Base-by-base conservation (phyloP, 2,329 filamentous ascomycete species). In the Drechslera avenae region DNA sequence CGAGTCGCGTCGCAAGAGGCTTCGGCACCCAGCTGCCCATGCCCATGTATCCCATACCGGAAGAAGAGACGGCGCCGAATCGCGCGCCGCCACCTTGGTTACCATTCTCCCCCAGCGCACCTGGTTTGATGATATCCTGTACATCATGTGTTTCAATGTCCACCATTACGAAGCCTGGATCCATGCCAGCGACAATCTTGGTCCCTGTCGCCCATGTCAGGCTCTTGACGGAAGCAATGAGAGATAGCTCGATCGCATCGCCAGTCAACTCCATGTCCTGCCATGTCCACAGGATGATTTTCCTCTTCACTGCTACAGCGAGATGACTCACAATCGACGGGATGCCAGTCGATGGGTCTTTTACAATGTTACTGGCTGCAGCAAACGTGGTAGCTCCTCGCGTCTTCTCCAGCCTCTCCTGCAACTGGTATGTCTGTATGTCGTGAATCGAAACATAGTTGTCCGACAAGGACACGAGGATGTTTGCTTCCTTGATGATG, bases 11-110 rank as follows among this genome's bases (percentile, higher is more conserved):
- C 5, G 90, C 90, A 63, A 99, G 81, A 5, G 94, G 95, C 67
- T 90, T 95, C 1, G 94, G 93, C 48, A 93, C 90, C 78, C 91
- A 94, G 34, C 90, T 89, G 41, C 90, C 91, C 69, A 97, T 86
- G 1, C 93, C 93, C 83, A 97, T 96, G 69, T 97, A 97, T 36
- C 92, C 91, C 91, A 97, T 97, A 39, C 91, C 90, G 6, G 88
- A 89, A 46, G 87, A 89, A 52, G 88, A 89, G 56, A 93, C 87
- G 2, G 90, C 89, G 5, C 91, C 91, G 60, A 97, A 93, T 31
- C 91, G 84, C 47, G 86, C 86, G 2, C 83, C 84, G 2, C 83
- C 84, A 59, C 89, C 86, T 65, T 83, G 79, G 5, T 81, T 81
- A 18, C 84, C 80, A 6, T 82, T 80, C 18, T 87, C 87, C 9